A percentile compares a stretch with the other conserved stretches of the same genome.
phyloP scores from a whole-genome alignment of 192 early-diverging fungal species.

The Paraglomus brasilianum region DNA sequence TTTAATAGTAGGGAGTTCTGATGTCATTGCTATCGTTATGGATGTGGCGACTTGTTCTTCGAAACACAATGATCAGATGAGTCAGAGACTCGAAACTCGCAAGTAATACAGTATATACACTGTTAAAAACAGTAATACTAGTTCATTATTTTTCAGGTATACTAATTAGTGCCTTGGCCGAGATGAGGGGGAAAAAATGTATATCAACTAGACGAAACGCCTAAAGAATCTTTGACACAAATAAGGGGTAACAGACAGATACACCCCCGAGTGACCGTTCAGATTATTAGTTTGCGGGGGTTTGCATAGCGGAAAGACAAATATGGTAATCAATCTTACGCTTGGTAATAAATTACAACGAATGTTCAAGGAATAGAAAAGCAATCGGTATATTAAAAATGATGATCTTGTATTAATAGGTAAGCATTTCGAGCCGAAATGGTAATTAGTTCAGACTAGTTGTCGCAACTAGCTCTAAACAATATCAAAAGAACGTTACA shows the following conservation, averaged over 20 bases:
- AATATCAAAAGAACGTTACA: conserved; percentile 10
- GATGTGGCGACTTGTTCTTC: no score
- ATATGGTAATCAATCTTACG: conserved; percentile 4
- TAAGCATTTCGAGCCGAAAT: conserved; percentile 22
- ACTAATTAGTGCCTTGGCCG: no score
- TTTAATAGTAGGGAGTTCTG: no score
- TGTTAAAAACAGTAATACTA: no score
- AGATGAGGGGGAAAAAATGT: no score
- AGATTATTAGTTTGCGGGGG: not conserved
- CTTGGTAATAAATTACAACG: conserved; percentile 15
- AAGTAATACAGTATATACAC: no score
- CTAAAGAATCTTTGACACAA: not conserved
- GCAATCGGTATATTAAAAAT: conserved; percentile 18
- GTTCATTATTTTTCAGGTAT: no score
- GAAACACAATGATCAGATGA: no score
- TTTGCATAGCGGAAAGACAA: conserved; percentile 8
- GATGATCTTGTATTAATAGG: conserved; percentile 24
- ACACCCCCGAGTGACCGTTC: no score
- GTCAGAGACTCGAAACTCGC: no score
- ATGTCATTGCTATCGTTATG: no score
- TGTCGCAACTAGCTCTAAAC: conserved; percentile 5
- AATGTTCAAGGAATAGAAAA: conserved; percentile 10
- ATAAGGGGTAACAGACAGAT: no score
- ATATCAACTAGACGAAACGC: conserved; percentile 22
- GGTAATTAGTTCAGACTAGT: conserved; percentile 9